Base-by-base conservation (phyloP, 2,329 filamentous ascomycete species). In the Anthostomella pinea region DNA sequence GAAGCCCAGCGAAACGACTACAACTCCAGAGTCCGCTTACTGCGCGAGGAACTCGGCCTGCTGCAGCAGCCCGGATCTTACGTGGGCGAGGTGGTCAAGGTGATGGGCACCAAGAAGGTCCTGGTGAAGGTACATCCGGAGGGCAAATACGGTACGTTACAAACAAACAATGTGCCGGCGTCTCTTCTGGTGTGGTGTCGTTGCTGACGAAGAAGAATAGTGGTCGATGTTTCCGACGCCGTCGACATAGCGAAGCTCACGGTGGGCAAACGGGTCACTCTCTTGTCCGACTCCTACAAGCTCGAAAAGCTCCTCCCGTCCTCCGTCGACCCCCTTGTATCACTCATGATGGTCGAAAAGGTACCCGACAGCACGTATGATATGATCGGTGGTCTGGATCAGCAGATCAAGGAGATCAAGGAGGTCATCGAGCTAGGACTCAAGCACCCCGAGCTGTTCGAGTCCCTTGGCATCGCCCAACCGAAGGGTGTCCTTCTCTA, bases 341-440 rank as follows among this genome's bases (percentile, higher is more conserved):
- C 93, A 22, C 86, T 98, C 63, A 98, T 98, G 93, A 98, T 98
- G 93, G 93, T 98, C 34, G 93, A 98, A 65, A 98, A 98, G 76
- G 93, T 98, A 11, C 93, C 93, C 11, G 93, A 98, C 74, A 96
- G 89, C 72, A 98, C 93, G 62, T 98, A 98, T 74, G 93, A 98
- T 70, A 98, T 98, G 93, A 98, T 98, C 64, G 93, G 93, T 69
- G 93, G 93, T 52, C 73, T 98, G 45, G 93, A 98, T 63, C 91
- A 98, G 65, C 93, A 98, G 64, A 97, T 98, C 73, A 97, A 98
- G 72, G 93, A 98, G 65, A 98, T 98, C 75, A 98, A 98, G 71
- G 93, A 98, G 69, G 93, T 98, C 56, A 97, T 98, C 64, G 93
- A 98, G 72, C 83, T 98, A 28, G 93, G 93, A 50, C 80, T 98